Percentiles rank a stretch among this genome's conserved stretches.
Conservation (phyloP, 2,329 filamentous ascomycete genomes). For the Dactylellina leptospora region DNA sequence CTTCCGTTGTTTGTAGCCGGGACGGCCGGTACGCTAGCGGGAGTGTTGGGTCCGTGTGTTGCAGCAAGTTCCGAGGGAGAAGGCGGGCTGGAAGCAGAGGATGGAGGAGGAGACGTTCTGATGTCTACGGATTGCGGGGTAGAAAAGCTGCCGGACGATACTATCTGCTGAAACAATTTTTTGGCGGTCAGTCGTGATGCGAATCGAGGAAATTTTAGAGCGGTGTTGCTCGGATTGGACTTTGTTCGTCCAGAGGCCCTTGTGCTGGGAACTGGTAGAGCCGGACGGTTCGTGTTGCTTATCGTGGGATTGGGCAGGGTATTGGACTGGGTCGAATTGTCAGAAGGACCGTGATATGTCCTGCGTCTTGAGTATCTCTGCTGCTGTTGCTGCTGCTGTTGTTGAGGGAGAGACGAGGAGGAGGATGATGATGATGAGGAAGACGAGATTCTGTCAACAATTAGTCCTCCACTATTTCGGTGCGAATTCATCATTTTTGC, state of each 20-base stretch:
- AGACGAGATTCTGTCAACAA: constrained; percentile 35
- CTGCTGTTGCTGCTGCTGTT: constrained; percentile 25
- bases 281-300: not conserved
- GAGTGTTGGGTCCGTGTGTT: constrained; percentile 46
- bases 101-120: constrained; percentile 39
- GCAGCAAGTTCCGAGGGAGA: constrained; percentile 21
- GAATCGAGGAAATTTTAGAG: constrained; percentile 40
- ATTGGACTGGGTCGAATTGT: constrained; percentile 39
- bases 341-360: too few species aligned
- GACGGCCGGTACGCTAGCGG: constrained; percentile 25
- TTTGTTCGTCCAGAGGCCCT: constrained; percentile 39
- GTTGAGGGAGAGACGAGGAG: constrained; percentile 4
- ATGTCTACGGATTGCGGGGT: constrained; percentile 44
- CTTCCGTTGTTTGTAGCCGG: constrained; percentile 37
- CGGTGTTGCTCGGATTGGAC: constrained; percentile 39
- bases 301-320: constrained; percentile 15
- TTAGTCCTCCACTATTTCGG: constrained; percentile 37
- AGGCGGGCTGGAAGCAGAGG: constrained; percentile 2
- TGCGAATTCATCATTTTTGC: constrained; percentile 48
- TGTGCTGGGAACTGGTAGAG: constrained; percentile 18
- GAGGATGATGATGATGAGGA: constrained; percentile 1
- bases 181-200: constrained; percentile 54
- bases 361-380: constrained; percentile 25
- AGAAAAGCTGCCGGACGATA: constrained; percentile 54
- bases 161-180: constrained; percentile 55